Evolutionary conservation across 441 rosid species (phyloP).

Genomic region (Erysimum pusillum): DNA sequence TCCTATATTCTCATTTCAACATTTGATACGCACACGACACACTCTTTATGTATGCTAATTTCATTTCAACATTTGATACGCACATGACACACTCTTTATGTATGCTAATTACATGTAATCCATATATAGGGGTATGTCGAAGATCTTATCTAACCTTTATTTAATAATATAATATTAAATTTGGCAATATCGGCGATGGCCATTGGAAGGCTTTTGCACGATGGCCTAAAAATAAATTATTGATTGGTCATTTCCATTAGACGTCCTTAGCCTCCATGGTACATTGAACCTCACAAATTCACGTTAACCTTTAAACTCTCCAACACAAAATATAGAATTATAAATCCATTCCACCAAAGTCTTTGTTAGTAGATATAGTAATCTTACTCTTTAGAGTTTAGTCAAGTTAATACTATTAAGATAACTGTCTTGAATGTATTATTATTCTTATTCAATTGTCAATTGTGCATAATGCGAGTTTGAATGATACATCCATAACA

Average conservation of each 20-base stretch:
- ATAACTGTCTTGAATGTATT: not conserved
- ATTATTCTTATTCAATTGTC: too few relatives aligned
- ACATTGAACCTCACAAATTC: not conserved
- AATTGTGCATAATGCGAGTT: not conserved
- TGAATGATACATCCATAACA: not conserved
- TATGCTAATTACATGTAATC: not conserved
- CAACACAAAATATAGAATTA: not conserved
- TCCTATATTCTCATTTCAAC: not conserved
- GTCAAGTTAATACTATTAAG: not conserved
- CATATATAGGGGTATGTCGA: too few relatives aligned
- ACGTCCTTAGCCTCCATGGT: conserved; percentile 12
- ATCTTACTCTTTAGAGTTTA: not conserved
- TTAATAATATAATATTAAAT: not conserved
- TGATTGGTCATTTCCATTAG: conserved; percentile 7
- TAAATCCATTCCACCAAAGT: not conserved
- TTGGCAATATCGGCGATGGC: not conserved
- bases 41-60: too few relatives aligned
- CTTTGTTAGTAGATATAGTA: not conserved
- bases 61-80: too few relatives aligned
- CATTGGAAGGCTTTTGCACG: conserved; percentile 10
- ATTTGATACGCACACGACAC: not conserved
- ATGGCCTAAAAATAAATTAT: conserved; percentile 3
- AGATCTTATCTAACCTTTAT: not conserved
- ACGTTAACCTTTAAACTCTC: not conserved
- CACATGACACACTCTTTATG: not conserved